Evolutionary conservation across 2,329 filamentous ascomycete genomes (phyloP).

Genomic region (Penicillium sp.): DNA sequence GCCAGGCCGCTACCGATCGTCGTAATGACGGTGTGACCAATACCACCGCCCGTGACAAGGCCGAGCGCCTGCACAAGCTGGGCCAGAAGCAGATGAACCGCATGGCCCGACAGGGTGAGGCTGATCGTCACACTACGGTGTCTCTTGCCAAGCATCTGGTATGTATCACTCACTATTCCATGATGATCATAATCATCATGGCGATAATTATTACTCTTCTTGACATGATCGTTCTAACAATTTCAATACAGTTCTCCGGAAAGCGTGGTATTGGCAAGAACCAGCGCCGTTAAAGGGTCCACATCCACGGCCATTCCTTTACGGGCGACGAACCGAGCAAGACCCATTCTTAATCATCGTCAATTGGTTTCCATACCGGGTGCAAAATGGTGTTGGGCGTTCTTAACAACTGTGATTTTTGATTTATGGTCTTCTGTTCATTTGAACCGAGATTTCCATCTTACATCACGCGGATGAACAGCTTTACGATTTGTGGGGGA

Average conservation of each 20-base stretch:
- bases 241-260: conserved; percentile 64
- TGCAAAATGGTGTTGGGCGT: conserved; percentile 33
- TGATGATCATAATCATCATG: background rate
- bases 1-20: conserved; percentile 51
- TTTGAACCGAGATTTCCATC: conserved; percentile 16
- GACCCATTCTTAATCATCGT: conserved; percentile 31
- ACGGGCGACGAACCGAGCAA: conserved; percentile 29
- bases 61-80: conserved; percentile 81
- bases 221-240: conserved; percentile 40
- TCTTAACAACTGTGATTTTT: too few relatives aligned
- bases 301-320: conserved; percentile 6
- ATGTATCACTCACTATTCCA: conserved; percentile 44
- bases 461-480: conserved; percentile 18
- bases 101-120: conserved; percentile 95
- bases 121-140: conserved; percentile 81
- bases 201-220: background rate
- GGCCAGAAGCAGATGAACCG: conserved; percentile 98
- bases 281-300: conserved; percentile 38
- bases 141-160: conserved; percentile 88
- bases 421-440: too few relatives aligned
- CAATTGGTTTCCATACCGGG: conserved; percentile 30
- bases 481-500: conserved; percentile 21
- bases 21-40: conserved; percentile 59
- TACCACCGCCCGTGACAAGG: conserved; percentile 66
- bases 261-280: conserved; percentile 95